phyloP scores from a whole-genome alignment of 768 basidiomycete genomes.

The Trametes maxima region DNA sequence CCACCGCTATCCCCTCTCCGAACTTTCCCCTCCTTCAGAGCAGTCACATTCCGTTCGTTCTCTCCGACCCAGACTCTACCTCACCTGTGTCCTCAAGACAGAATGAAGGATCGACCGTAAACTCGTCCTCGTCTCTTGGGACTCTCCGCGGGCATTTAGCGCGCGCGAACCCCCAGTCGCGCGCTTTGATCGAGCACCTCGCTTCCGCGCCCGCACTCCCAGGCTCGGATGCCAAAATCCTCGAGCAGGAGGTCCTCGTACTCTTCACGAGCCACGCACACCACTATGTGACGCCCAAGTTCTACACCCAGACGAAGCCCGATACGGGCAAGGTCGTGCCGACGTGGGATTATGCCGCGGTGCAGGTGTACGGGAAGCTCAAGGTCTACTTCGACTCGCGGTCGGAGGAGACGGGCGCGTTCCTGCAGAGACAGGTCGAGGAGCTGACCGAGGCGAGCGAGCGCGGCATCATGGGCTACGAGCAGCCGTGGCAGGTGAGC shows the following conservation, averaged over 20 bases:
- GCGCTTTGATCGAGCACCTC: slow-evolving; percentile 26
- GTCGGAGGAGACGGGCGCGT: slow-evolving; percentile 17
- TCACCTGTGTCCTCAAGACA: slow-evolving; percentile 5
- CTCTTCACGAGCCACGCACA: slow-evolving; percentile 31
- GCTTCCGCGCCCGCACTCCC: neutral
- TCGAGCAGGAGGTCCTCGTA: slow-evolving; percentile 23
- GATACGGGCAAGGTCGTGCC: slow-evolving; percentile 32
- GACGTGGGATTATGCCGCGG: slow-evolving; percentile 34
- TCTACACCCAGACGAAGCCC: slow-evolving; percentile 34
- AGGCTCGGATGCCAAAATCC: neutral
- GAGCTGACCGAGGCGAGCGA: slow-evolving; percentile 24
- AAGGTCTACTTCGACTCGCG: slow-evolving; percentile 23
- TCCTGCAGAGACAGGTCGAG: slow-evolving; percentile 17
- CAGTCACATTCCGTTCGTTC: slow-evolving; percentile 40
- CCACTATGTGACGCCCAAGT: slow-evolving; percentile 33
- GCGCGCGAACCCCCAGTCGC: slow-evolving; percentile 31
- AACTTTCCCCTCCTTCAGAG: slow-evolving; percentile 33
- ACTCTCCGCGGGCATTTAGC: slow-evolving; percentile 31
- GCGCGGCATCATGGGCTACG: slow-evolving; percentile 20
- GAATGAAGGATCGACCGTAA: slow-evolving; percentile 4
- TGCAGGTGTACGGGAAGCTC: slow-evolving; percentile 31
- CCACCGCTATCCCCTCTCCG: slow-evolving; percentile 36
- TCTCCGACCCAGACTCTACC: slow-evolving; percentile 22
- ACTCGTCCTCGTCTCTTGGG: slow-evolving; percentile 8
- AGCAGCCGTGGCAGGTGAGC: slow-evolving; percentile 24